Percentiles rank a stretch among this genome's conserved stretches.
Evolutionary conservation across 2,329 filamentous ascomycete genomes (phyloP).

Genomic region (Claviceps humidiphila): DNA sequence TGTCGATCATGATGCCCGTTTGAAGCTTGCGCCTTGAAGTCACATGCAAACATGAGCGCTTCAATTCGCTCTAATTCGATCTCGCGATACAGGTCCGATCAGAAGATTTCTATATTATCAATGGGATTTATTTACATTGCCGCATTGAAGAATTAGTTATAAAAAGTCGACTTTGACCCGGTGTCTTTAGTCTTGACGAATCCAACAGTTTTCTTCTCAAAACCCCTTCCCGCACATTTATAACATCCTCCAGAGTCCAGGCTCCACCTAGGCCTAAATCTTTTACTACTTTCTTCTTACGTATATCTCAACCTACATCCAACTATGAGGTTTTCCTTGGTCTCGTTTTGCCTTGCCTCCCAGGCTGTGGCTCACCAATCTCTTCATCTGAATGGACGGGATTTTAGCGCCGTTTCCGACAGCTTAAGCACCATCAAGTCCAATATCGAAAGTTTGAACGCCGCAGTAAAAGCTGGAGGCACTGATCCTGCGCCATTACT

Average conservation of each 20-base stretch:
- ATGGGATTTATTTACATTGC: too few species aligned
- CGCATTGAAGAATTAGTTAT: too few species aligned
- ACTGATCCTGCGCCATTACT: constrained; percentile 9
- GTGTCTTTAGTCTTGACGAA: too few species aligned
- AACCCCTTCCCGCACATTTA: background rate
- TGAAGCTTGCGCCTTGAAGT: too few species aligned
- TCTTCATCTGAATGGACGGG: background rate
- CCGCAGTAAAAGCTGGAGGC: constrained; percentile 11
- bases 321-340: background rate
- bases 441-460: constrained; percentile 9
- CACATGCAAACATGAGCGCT: too few species aligned
- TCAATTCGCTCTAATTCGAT: too few species aligned
- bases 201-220: too few species aligned
- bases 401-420: constrained; percentile 5
- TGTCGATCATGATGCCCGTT: too few species aligned
- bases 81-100: too few species aligned
- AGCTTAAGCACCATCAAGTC: constrained; percentile 7
- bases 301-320: background rate
- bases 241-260: background rate
- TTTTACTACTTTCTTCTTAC: background rate
- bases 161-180: too few species aligned
- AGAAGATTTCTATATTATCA: too few species aligned
- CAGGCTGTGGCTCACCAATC: background rate
- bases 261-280: background rate
- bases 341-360: background rate